These are phyloP conservation scores for Tirmania nivea DNA, from an alignment of 495 filamentous ascomycete species.

Conservation along the genomic window DNA sequence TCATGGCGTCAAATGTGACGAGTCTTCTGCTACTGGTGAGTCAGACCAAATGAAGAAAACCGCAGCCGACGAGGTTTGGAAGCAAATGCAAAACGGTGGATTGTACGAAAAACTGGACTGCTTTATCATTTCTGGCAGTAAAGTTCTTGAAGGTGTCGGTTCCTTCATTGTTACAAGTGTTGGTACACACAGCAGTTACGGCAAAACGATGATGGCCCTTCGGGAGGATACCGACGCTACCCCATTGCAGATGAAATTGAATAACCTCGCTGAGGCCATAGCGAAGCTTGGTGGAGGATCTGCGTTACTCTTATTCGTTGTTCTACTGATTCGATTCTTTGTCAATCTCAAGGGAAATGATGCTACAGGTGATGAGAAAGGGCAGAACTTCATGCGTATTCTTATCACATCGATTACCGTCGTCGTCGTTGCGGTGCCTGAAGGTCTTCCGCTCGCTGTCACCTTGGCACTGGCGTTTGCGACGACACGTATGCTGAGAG, in stretches of 20 bases:
- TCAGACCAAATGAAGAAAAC: conserved; percentile 45
- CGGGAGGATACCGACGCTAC: conserved; percentile 55
- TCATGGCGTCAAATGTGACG: conserved; percentile 55
- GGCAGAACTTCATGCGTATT: conserved; percentile 54
- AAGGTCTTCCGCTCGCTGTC: conserved; percentile 62
- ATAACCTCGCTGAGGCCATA: conserved; percentile 52
- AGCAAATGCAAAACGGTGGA: conserved; percentile 33
- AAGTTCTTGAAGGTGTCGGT: conserved; percentile 62
- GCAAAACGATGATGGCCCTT: conserved; percentile 70
- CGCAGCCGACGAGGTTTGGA: conserved; percentile 38
- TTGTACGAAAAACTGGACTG: conserved; percentile 40
- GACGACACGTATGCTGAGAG: conserved; percentile 57
- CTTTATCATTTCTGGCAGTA: conserved; percentile 64
- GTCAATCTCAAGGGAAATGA: conserved; percentile 30
- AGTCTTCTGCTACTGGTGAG: conserved; percentile 58
- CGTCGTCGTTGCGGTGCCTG: conserved; percentile 64
- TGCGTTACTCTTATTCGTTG: conserved; percentile 49
- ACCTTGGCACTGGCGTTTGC: conserved; percentile 65
- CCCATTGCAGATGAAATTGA: conserved; percentile 56
- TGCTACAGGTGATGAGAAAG: conserved; percentile 35
- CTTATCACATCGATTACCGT: conserved; percentile 67
- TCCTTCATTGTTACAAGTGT: conserved; percentile 56
- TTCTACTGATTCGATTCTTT: conserved; percentile 58
- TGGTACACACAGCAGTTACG: conserved; percentile 49
- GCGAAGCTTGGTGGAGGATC: conserved; percentile 51